Percentiles rank a stretch among this genome's conserved stretches.
These are phyloP conservation scores for Lasiodiplodia hormozganensis DNA, from an alignment of 2,329 filamentous ascomycete genomes.

Conservation along the genomic window DNA sequence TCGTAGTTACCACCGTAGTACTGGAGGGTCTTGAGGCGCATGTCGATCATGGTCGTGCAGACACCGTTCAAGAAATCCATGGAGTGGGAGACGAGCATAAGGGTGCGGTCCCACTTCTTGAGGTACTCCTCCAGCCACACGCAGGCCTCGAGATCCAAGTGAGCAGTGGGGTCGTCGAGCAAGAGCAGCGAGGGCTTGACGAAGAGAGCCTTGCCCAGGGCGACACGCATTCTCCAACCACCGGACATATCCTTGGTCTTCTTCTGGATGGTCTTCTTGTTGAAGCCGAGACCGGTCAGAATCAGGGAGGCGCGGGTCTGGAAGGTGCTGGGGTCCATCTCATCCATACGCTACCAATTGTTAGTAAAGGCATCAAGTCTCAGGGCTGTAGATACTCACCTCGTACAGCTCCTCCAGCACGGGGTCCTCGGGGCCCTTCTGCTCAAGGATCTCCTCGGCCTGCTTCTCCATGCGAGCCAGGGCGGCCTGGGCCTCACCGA, in stretches of 20 bases:
- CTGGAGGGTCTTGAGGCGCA: conserved; percentile 84
- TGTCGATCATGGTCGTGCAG: conserved; percentile 98
- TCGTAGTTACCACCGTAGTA: conserved; percentile 99
- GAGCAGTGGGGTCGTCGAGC: conserved; percentile 97
- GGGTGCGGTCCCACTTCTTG: conserved; percentile 98
- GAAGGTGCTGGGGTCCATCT: conserved; percentile 98
- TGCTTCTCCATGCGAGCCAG: conserved; percentile 87
- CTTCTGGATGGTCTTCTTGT: conserved; percentile 97
- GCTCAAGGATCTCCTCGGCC: conserved; percentile 89
- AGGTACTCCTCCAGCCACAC: conserved; percentile 99
- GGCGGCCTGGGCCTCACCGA: conserved; percentile 91
- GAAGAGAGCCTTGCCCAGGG: conserved; percentile 95
- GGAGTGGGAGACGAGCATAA: conserved; percentile 95
- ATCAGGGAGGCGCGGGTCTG: conserved; percentile 94
- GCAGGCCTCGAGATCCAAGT: conserved; percentile 98
- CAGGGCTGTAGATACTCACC: conserved; percentile 60
- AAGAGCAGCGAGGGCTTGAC: conserved; percentile 95
- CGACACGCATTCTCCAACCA: conserved; percentile 99
- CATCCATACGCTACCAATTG: conserved; percentile 82
- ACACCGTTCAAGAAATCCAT: conserved; percentile 99
- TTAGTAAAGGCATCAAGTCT: conserved; percentile 22
- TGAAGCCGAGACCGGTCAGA: conserved; percentile 97
- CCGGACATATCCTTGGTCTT: conserved; percentile 99
- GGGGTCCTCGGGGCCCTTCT: conserved; percentile 88
- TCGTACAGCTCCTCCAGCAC: conserved; percentile 95